Base-by-base conservation (phyloP, 768 basidiomycete genomes). In the Agrocybe praecox region DNA sequence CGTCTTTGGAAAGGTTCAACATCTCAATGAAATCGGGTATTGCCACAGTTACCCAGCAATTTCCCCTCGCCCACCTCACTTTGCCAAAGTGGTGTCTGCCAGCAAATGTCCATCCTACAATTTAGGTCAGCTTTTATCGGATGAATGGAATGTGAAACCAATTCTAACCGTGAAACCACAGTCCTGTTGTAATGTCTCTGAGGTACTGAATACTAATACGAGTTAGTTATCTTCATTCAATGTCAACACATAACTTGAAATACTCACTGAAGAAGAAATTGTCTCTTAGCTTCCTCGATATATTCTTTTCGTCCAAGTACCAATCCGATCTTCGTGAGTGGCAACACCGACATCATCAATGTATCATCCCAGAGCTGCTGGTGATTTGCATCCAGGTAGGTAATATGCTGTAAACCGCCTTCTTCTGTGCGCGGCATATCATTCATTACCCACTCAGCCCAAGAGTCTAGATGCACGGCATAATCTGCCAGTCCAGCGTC, bases 351-450 rank as follows among this genome's bases (percentile, higher is more conserved):
- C 81, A 84, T 84, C 80, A 83, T 82, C 56, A 83, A 67, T 2
- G 82, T 84, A 65, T 85, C 83, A 63, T 84, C 81, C 82, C 82
- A 82, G 6, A 82, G 63, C 56, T 83, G 80, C 55, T 81, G 75
- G 59, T 71, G 49, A 63, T 82, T 76, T 43, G 69, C 67, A 21
- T 66, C 68, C 24, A 74, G 65, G 62, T 76, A 79, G 12, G 79
- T 81, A 53, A 76, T 80, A 57, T 82, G 81, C 60, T 81, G 80
- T 36, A 81, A 66, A 45, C 78, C 76, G 4, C 71, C 74, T 59
- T 79, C 79, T 56, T 80, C 72, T 6, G 75, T 80, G 19, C 78
- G 66, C 9, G 77, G 77, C 71, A 78, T 74, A 24, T 78, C 76
- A 55, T 77, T 66, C 76, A 81, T 80, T 21, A 72, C 75, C 79